Evolutionary conservation across 2,329 filamentous ascomycete species (phyloP).

Genomic region (Lasiodiplodia sp.): DNA sequence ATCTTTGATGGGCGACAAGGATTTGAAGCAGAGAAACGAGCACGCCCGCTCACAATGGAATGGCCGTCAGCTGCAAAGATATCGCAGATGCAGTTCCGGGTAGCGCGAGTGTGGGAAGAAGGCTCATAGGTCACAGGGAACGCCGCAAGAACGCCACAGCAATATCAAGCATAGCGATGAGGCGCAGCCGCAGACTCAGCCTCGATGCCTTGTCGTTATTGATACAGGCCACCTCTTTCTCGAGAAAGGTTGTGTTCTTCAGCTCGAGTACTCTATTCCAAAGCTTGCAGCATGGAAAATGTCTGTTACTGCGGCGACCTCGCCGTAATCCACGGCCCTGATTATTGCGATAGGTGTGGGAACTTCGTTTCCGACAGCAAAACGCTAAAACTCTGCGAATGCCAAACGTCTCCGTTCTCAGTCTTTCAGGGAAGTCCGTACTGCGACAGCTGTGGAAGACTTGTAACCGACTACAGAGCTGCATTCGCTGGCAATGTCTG

Average conservation of each 20-base stretch:
- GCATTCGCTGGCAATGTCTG: background rate
- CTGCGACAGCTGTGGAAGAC: background rate
- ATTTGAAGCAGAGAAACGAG: too few species aligned
- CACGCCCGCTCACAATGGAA: too few species aligned
- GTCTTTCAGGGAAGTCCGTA: background rate
- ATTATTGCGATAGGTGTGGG: background rate
- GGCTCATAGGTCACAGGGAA: background rate
- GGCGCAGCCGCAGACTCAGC: background rate
- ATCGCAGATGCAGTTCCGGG: too few species aligned
- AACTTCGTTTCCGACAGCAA: background rate
- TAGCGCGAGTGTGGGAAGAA: background rate
- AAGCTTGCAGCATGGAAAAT: background rate
- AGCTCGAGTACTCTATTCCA: background rate
- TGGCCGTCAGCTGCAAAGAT: too few species aligned
- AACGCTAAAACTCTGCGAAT: background rate
- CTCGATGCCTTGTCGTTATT: background rate
- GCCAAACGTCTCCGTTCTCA: background rate
- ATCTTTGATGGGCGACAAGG: too few species aligned
- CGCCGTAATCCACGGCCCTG: background rate
- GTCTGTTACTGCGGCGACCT: background rate
- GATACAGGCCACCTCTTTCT: background rate
- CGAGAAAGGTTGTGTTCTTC: too few species aligned
- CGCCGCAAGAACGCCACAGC: background rate
- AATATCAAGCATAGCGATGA: background rate
- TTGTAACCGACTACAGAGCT: background rate